These are phyloP conservation scores for Didymella keratinophila DNA, from an alignment of 2,329 filamentous ascomycete species.

Conservation along the genomic window DNA sequence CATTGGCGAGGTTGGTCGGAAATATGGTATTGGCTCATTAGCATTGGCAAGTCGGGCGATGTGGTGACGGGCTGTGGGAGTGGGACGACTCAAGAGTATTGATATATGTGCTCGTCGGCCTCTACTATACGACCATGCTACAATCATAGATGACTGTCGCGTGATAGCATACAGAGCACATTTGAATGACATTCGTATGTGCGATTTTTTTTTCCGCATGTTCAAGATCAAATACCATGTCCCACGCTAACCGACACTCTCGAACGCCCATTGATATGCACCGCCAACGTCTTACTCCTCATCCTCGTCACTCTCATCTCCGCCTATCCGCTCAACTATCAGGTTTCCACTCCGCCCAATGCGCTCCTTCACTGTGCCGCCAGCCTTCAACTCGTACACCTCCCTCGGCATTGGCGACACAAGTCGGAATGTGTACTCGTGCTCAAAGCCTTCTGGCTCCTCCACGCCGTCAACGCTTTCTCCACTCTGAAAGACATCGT, in stretches of 20 bases:
- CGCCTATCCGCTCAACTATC: conserved; percentile 77
- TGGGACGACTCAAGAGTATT: not conserved
- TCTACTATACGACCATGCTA: not conserved
- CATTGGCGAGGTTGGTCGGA: not conserved
- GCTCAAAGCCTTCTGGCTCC: conserved; percentile 74
- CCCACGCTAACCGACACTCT: too few species aligned
- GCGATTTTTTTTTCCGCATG: too few species aligned
- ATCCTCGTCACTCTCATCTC: conserved; percentile 62
- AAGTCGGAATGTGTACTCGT: conserved; percentile 84
- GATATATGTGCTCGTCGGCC: not conserved
- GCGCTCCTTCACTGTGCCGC: conserved; percentile 71
- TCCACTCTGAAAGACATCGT: conserved; percentile 46
- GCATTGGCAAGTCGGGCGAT: not conserved
- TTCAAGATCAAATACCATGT: too few species aligned
- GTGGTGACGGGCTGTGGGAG: too few species aligned
- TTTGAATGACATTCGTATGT: too few species aligned
- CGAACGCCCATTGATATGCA: too few species aligned
- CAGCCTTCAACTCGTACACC: conserved; percentile 75
- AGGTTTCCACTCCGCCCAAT: conserved; percentile 87
- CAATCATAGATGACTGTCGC: not conserved
- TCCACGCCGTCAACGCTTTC: conserved; percentile 9
- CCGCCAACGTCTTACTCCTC: not conserved
- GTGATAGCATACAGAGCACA: too few species aligned
- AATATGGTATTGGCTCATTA: not conserved
- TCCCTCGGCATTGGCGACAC: conserved; percentile 85